Evolutionary conservation across 1,284 basidiomycete genomes (phyloP).

Genomic region (Ganoderma meredithae): DNA sequence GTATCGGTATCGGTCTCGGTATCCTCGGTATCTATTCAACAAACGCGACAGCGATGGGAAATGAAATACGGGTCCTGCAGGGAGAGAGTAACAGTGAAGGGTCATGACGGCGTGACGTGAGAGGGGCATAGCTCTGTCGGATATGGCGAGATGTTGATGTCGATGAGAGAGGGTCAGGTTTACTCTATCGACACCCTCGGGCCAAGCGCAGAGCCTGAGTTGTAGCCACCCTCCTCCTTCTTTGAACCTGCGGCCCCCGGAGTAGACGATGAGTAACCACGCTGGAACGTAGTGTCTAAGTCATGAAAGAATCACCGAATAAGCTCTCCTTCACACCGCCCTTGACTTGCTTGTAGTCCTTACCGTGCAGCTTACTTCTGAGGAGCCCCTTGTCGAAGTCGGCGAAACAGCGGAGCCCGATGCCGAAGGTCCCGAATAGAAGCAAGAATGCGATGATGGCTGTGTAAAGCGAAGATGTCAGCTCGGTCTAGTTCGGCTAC

Average conservation of each 20-base stretch:
- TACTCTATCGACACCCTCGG: slow-evolving; percentile 61
- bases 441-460: slow-evolving; percentile 79
- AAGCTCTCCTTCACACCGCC: slow-evolving; percentile 37
- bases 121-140: slow-evolving; percentile 6
- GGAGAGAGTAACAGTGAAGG: background rate
- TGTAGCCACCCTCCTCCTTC: slow-evolving; percentile 47
- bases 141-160: background rate
- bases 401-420: slow-evolving; percentile 78
- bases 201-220: slow-evolving; percentile 45
- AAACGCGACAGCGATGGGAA: background rate
- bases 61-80: slow-evolving; percentile 1
- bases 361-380: slow-evolving; percentile 76
- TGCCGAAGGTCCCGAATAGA: slow-evolving; percentile 71
- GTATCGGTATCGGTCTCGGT: background rate
- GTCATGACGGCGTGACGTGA: slow-evolving; percentile 9
- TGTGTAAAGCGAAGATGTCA: slow-evolving; percentile 38
- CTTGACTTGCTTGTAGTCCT: slow-evolving; percentile 52
- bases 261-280: slow-evolving; percentile 51
- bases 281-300: slow-evolving; percentile 57
- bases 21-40: slow-evolving; percentile 7
- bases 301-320: slow-evolving; percentile 37
- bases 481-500: background rate
- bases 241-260: slow-evolving; percentile 52
- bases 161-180: slow-evolving; percentile 14
- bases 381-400: slow-evolving; percentile 82